These are phyloP conservation scores for Seminavis robusta DNA, from an alignment of 108 stramenopile species.

Conservation along the genomic window DNA sequence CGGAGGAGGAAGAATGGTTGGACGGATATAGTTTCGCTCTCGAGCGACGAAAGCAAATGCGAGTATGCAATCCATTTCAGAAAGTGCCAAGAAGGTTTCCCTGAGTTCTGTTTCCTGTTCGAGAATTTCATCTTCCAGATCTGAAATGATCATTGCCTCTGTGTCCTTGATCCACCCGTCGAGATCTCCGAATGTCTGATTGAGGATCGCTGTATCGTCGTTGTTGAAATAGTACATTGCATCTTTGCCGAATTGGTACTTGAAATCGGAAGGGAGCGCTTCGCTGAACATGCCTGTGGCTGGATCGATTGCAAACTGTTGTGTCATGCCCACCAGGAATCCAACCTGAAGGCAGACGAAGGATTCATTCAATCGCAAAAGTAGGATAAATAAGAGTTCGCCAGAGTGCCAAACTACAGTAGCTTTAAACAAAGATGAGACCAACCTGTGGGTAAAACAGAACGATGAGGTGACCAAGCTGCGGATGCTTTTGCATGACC, in stretches of 20 bases:
- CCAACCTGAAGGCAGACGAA: conserved; percentile 83
- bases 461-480: conserved; percentile 64
- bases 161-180: conserved; percentile 89
- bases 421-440: too few species aligned
- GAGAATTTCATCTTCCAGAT: conserved; percentile 89
- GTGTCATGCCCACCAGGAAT: conserved; percentile 72
- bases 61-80: conserved; percentile 88
- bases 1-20: conserved; percentile 43
- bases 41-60: conserved; percentile 79
- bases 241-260: conserved; percentile 73
- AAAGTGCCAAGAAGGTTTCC: conserved; percentile 69
- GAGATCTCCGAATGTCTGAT: conserved; percentile 90
- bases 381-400: not conserved
- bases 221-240: conserved; percentile 86
- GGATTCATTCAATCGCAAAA: too few species aligned
- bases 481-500: conserved; percentile 50
- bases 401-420: too few species aligned
- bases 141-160: conserved; percentile 81
- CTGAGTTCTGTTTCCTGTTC: conserved; percentile 81
- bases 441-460: conserved; percentile 91
- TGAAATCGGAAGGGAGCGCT: conserved; percentile 65
- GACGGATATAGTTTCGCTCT: conserved; percentile 82
- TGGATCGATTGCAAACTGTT: conserved; percentile 46
- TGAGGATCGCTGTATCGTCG: conserved; percentile 70
- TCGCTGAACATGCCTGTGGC: too few species aligned